Conservation (phyloP, 2,329 filamentous ascomycete genomes). For the Gremmenia infestans region DNA sequence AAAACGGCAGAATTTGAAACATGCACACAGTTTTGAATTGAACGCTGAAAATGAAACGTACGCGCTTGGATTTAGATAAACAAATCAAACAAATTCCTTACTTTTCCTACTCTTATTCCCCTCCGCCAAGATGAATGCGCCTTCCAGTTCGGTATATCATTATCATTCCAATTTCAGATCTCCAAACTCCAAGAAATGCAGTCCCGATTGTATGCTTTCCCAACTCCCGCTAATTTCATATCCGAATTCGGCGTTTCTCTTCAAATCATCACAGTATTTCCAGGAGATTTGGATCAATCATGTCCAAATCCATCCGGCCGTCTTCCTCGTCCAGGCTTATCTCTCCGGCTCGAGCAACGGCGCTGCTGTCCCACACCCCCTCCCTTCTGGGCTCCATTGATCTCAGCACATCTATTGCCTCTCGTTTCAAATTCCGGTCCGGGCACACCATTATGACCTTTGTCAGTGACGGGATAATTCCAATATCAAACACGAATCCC, state of each 20-base stretch:
- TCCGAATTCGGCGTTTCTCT: background rate
- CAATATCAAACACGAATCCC: slow-evolving; percentile 22
- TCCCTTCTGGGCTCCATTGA: slow-evolving; percentile 18
- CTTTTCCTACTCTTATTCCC: background rate
- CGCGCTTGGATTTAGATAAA: background rate
- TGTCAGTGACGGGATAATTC: slow-evolving; percentile 17
- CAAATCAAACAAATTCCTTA: background rate
- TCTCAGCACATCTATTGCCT: slow-evolving; percentile 19
- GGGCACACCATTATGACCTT: slow-evolving; percentile 16
- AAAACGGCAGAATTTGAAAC: no score
- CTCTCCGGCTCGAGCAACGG: slow-evolving; percentile 4
- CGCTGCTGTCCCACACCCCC: slow-evolving; percentile 20
- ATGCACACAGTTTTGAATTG: no score
- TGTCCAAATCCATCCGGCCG: background rate
- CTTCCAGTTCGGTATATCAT: background rate
- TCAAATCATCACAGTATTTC: background rate
- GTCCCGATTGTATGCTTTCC: background rate
- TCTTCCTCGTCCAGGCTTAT: slow-evolving; percentile 6
- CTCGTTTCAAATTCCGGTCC: slow-evolving; percentile 9
- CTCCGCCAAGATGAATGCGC: background rate
- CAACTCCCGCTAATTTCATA: background rate
- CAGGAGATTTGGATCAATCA: background rate
- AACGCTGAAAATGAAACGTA: background rate
- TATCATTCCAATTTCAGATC: background rate
- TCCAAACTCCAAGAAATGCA: background rate